Conservation (phyloP, 2,329 filamentous ascomycete species). For the Kalaharituber pfeilii region DNA sequence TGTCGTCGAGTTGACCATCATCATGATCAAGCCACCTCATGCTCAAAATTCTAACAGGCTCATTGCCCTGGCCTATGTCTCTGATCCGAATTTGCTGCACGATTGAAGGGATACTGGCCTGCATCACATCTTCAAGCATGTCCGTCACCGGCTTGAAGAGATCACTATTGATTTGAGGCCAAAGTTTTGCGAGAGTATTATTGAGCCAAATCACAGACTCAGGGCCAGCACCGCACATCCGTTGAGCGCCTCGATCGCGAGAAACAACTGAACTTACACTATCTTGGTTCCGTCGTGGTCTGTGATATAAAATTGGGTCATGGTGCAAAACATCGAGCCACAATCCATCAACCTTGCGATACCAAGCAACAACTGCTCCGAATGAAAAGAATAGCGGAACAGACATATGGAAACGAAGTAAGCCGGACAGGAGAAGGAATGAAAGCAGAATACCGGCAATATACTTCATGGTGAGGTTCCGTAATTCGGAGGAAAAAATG, state of each 20-base stretch:
- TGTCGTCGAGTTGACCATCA: background rate
- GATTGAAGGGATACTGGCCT: slow-evolving; percentile 74
- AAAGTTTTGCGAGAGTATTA: slow-evolving; percentile 62
- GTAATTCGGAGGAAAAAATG: slow-evolving; percentile 5
- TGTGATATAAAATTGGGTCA: slow-evolving; percentile 6
- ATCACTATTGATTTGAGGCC: slow-evolving; percentile 85
- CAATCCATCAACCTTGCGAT: slow-evolving; percentile 8
- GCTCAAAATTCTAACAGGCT: slow-evolving; percentile 63
- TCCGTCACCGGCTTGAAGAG: slow-evolving; percentile 90
- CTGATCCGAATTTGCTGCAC: slow-evolving; percentile 91
- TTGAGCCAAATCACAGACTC: slow-evolving; percentile 60
- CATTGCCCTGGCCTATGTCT: slow-evolving; percentile 85
- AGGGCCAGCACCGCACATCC: background rate
- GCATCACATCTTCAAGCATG: slow-evolving; percentile 89
- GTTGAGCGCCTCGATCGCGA: background rate
- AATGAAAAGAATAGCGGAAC: slow-evolving; percentile 11
- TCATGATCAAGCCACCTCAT: slow-evolving; percentile 17
- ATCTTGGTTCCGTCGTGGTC: slow-evolving; percentile 3
- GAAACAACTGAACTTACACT: background rate
- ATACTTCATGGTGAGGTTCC: slow-evolving; percentile 15
- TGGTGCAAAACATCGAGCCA: slow-evolving; percentile 12
- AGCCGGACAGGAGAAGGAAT: slow-evolving; percentile 15
- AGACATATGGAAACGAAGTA: slow-evolving; percentile 12
- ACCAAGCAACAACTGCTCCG: slow-evolving; percentile 12
- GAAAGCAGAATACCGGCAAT: slow-evolving; percentile 8